Base-by-base conservation (phyloP, 2,329 filamentous ascomycete genomes). In the Aspergillus transmontanensis region DNA sequence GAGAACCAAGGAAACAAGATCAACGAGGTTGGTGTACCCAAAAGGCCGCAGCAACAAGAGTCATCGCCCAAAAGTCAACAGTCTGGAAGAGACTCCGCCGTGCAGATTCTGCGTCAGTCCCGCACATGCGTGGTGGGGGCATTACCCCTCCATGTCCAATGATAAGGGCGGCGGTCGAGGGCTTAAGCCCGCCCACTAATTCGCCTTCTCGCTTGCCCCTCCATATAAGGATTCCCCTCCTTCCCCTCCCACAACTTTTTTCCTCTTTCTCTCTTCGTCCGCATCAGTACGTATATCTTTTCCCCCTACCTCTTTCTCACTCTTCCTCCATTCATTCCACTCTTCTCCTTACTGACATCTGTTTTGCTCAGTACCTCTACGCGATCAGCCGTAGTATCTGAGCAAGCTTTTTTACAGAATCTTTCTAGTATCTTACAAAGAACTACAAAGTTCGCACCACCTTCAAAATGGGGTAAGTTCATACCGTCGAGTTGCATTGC, bases 391-490 rank as follows among this genome's bases (percentile, higher is more conserved):
- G 81, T 83, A 80, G 80, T 81, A 78, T 78, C 81, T 83, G 80
- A 81, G 80, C 80, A 81, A 77, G 48, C 72, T 72, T 68, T 59
- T 62, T 14, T 57, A 66, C 61, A 69, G 76, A 76, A 73, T 69
- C 76, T 77, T 64, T 79, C 78, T 78, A 78, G 78, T 79, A 74
- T 78, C 78, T 81, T 80, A 70, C 77, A 78, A 80, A 80, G 78
- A 81, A 77, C 78, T 81, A 79, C 78, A 79, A 79, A 75, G 76
- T 70, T 78, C 68, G 54, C 54, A 64, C 79, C 11, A 80, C 83
- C 82, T 77, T 79, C 82, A 87, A 67, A 80, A 89, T 89, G 86
- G 86, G 86, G 86, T 88, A 82, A 79, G 85, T 83, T 11, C 19
- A 46, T 21, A 14, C 41, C 2, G 3, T 16, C 26, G 41, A 41